Evolutionary conservation across 2,329 filamentous ascomycete genomes (phyloP), one percentile per base, ranked within the genome.

Genomic region (Dryadomyces quercivorus): DNA sequence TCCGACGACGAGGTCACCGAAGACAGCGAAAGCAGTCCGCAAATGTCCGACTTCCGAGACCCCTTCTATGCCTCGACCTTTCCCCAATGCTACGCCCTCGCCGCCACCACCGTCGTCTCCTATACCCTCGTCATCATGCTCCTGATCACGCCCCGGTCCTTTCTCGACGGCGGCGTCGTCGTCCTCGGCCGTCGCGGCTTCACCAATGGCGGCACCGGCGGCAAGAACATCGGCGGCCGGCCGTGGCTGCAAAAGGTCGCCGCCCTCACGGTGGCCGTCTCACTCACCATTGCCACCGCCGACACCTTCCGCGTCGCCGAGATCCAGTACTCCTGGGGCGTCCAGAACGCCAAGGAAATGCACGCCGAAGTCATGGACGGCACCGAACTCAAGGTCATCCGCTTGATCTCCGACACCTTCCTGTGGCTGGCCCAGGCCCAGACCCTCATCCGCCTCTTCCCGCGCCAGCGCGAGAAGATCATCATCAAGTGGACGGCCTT

Each of bases 401-500:
- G 91, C 60, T 82, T 97, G 61, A 89, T 98, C 59, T 97, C 92
- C 18, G 90, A 95, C 68, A 91, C 93, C 1, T 97, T 97, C 67
- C 76, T 98, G 34, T 97, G 93, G 92, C 81, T 98, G 43, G 93
- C 93, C 1, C 93, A 98, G 69, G 92, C 95, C 1, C 93, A 98
- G 71, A 98, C 93, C 0, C 72, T 98, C 56, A 97, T 97, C 62
- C 86, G 93, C 53, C 76, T 98, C 1, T 98, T 98, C 62, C 93
- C 93, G 8, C 88, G 93, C 38, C 92, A 97, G 65, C 88, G 94
- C 64, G 93, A 98, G 70, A 97, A 97, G 71, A 84, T 97, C 52
- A 88, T 97, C 61, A 98, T 98, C 71, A 97, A 97, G 72, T 98
- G 92, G 92, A 89, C 92, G 16, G 93, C 92, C 1, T 96, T 97